Evolutionary conservation across 805 yeast species (phyloP), one percentile per base, ranked within the genome.

Genomic region (Yamadazyma insecticola): DNA sequence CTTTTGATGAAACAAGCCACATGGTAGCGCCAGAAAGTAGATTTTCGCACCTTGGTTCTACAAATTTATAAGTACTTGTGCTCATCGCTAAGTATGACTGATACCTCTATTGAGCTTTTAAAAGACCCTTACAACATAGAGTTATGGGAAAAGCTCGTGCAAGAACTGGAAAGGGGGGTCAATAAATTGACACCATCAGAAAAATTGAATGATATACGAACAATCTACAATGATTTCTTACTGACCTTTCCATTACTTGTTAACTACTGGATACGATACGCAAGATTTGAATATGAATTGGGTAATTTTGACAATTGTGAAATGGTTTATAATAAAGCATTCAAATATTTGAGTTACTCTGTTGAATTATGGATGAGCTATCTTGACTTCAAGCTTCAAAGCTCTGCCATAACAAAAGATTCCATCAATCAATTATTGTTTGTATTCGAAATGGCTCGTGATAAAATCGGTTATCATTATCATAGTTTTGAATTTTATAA

Each of bases 181-280:
- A 29, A 32, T 13, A 20, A 22, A 6, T 26, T 33, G 2, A 15
- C 35, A 13, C 9, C n/a, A 13, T 19, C 26, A 3, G 10, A 13
- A 10, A 30, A 29, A 13, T 12, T 35, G n/a, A 14, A 13, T 1
- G 33, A 32, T 17, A 26, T 33, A 18, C 29, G 45, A 30, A 16
- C 31, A 3, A 28, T 38, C 10, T 41, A 36, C 18, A 7, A 16
- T 10, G 29, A 35, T 15, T 33, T 41, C 19, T 30, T 41, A 3
- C 24, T 24, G 14, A 60, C 63, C 28, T 77, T 53, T 42, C 84
- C 85, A 0, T 48, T 56, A 4, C 50, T 70, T 18, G 74, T 69
- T 39, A 72, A 70, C 26, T 74, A 74, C 43, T 78, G 84, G 84
- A 53, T 73, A n/a, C 59, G 67, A 22, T 75, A 57, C 47, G 80